phyloP scores from a whole-genome alignment of 177 flowering plant species.

The Tripterygium wilfordii region DNA sequence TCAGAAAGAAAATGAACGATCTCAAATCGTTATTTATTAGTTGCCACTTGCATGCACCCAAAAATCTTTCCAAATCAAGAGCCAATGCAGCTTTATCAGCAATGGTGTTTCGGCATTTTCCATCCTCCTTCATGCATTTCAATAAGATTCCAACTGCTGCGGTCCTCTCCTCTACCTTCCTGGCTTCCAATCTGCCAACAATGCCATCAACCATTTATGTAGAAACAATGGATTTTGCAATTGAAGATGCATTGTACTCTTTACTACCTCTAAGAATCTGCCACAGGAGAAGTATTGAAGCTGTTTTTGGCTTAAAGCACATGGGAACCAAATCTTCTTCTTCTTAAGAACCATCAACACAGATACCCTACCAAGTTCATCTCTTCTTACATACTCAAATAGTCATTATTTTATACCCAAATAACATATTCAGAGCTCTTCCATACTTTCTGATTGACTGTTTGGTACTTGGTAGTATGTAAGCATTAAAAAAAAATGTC shows the following conservation, averaged over 20 bases:
- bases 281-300: conserved; percentile 46
- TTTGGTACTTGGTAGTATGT: no score
- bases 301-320: conserved; percentile 58
- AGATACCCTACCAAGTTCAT: conserved; percentile 55
- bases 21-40: conserved; percentile 48
- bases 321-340: conserved; percentile 29
- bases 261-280: conserved; percentile 37
- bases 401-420: no score
- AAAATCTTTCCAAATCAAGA: conserved; percentile 53
- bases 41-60: no score
- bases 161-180: conserved; percentile 48
- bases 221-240: conserved; percentile 30
- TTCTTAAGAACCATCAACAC: conserved; percentile 40
- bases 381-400: no score
- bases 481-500: no score
- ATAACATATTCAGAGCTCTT: no score
- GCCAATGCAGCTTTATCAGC: conserved; percentile 63
- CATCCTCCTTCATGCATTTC: conserved; percentile 64
- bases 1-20: conserved; percentile 58
- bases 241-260: conserved; percentile 19
- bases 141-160: conserved; percentile 57
- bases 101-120: conserved; percentile 53
- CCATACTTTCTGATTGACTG: no score
- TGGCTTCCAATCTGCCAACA: conserved; percentile 45
- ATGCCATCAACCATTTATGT: conserved; percentile 36